Evolutionary conservation across 2,329 filamentous ascomycete genomes (phyloP).

Genomic region (Pyricularia pennisetigena): DNA sequence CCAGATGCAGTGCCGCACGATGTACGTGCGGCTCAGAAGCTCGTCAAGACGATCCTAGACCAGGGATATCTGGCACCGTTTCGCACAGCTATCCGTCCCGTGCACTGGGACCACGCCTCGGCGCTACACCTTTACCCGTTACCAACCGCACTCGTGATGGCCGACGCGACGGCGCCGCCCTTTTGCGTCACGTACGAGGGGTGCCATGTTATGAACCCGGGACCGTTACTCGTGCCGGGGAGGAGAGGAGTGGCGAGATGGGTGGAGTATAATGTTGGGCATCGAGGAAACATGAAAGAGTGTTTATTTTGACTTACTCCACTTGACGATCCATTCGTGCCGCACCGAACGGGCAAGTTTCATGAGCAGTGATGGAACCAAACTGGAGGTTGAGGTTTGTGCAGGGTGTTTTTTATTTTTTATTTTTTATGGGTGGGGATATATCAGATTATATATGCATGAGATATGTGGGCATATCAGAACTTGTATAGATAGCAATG

Average conservation of each 20-base stretch:
- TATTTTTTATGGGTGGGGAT: background rate
- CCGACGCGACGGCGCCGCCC: slow-evolving; percentile 70
- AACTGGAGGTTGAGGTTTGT: background rate
- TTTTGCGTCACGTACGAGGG: slow-evolving; percentile 91
- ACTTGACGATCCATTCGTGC: background rate
- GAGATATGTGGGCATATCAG: background rate
- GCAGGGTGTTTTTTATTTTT: background rate
- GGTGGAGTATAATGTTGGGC: slow-evolving; percentile 75
- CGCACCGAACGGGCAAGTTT: too few relatives aligned
- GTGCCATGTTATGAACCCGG: slow-evolving; percentile 92
- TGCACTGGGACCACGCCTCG: slow-evolving; percentile 81
- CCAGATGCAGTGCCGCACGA: slow-evolving; percentile 19
- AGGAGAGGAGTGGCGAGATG: slow-evolving; percentile 64
- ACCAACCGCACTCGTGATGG: slow-evolving; percentile 72
- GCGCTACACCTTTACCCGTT: slow-evolving; percentile 78
- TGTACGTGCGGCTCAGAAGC: slow-evolving; percentile 54
- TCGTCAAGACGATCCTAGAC: slow-evolving; percentile 86
- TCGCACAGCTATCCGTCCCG: slow-evolving; percentile 64
- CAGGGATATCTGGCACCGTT: slow-evolving; percentile 88
- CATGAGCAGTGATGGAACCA: background rate
- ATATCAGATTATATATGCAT: background rate
- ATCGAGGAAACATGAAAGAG: slow-evolving; percentile 53
- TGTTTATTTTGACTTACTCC: slow-evolving; percentile 38
- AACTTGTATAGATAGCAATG: background rate
- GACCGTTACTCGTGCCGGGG: slow-evolving; percentile 60